Conservation (phyloP, 2,329 filamentous ascomycete genomes). For the Bimuria novae-zelandiae region DNA sequence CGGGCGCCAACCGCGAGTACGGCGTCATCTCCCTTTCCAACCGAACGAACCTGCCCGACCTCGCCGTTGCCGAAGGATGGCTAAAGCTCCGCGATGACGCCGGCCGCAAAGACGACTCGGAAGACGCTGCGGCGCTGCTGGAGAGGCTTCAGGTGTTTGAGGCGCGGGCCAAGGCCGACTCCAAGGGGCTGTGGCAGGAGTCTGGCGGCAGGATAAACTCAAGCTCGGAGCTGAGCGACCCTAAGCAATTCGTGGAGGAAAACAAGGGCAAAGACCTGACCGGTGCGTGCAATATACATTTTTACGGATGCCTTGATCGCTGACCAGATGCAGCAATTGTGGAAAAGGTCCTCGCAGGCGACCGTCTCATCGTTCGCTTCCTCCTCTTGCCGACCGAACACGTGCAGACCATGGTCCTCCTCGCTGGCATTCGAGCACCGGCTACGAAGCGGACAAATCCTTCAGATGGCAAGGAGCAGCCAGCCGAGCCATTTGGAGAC, state of each 20-base stretch:
- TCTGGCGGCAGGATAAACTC: conserved; percentile 71
- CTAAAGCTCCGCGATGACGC: conserved; percentile 92
- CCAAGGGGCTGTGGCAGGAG: conserved; percentile 79
- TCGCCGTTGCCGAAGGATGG: conserved; percentile 86
- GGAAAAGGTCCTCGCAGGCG: conserved; percentile 88
- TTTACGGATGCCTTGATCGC: neutral
- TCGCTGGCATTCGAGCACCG: conserved; percentile 88
- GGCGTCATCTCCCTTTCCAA: conserved; percentile 77
- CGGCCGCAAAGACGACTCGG: conserved; percentile 84
- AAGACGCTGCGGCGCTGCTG: conserved; percentile 71
- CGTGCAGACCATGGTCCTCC: conserved; percentile 81
- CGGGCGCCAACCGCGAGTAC: conserved; percentile 78
- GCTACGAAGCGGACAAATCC: conserved; percentile 83
- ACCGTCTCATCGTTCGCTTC: conserved; percentile 84
- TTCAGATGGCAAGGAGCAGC: conserved; percentile 77
- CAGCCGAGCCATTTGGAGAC: conserved; percentile 87
- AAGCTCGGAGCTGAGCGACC: conserved; percentile 77
- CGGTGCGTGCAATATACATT: conserved; percentile 48
- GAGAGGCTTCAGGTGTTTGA: conserved; percentile 80
- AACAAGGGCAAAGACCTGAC: conserved; percentile 87
- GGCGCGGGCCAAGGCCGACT: conserved; percentile 74
- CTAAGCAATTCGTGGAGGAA: conserved; percentile 74
- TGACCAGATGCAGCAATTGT: conserved; percentile 61
- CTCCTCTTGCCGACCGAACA: conserved; percentile 82
- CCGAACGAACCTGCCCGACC: conserved; percentile 73